These are phyloP conservation scores for Pythium dissimile DNA, from an alignment of 352 stramenopile species.

Conservation along the genomic window DNA sequence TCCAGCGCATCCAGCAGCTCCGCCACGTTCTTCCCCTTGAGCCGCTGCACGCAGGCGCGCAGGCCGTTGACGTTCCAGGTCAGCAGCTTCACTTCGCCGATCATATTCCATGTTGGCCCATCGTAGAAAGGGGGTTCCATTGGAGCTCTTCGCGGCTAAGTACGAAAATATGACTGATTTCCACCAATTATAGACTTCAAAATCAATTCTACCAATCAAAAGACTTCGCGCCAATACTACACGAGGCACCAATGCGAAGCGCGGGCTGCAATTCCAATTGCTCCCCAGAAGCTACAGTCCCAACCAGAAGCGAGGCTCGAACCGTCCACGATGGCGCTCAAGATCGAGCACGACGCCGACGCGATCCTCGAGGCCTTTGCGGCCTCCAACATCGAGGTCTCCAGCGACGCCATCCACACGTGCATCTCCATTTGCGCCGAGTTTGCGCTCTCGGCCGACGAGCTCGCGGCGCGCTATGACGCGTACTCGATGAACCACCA, in stretches of 20 bases:
- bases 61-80: slow-evolving; percentile 89
- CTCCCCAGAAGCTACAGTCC: not conserved
- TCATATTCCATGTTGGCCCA: too few relatives aligned
- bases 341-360: slow-evolving; percentile 54
- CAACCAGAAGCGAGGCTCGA: not conserved
- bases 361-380: slow-evolving; percentile 69
- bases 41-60: slow-evolving; percentile 64
- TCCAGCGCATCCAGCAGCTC: slow-evolving; percentile 54
- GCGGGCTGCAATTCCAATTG: not conserved
- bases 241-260: not conserved
- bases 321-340: slow-evolving; percentile 13
- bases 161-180: not conserved
- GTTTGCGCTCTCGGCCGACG: slow-evolving; percentile 72
- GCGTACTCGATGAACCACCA: slow-evolving; percentile 87
- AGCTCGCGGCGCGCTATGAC: slow-evolving; percentile 79
- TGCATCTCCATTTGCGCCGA: slow-evolving; percentile 73
- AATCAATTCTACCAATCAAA: slow-evolving; percentile 22
- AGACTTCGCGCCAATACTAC: slow-evolving; percentile 11
- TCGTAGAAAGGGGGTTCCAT: too few relatives aligned
- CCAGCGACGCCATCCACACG: slow-evolving; percentile 55
- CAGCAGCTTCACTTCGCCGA: slow-evolving; percentile 39
- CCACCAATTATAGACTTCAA: slow-evolving; percentile 32
- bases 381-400: slow-evolving; percentile 71
- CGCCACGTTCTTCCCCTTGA: slow-evolving; percentile 37
- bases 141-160: too few relatives aligned